Conservation (phyloP, 2,329 filamentous ascomycete species). For the Penicillium sumatraense region DNA sequence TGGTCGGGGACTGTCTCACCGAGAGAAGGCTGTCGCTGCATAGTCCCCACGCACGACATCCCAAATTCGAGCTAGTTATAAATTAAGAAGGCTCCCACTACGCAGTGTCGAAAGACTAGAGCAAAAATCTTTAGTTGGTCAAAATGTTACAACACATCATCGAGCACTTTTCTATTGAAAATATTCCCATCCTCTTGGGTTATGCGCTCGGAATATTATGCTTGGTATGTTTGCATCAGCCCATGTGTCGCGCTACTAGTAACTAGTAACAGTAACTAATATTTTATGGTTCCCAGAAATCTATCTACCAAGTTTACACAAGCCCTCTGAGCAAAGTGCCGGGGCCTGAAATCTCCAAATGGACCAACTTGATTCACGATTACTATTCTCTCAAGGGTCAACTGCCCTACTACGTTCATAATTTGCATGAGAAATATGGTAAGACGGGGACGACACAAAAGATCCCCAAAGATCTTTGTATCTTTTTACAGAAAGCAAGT, state of each 20-base stretch:
- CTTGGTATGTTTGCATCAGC: constrained; percentile 11
- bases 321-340: constrained; percentile 24
- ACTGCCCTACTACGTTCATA: constrained; percentile 27
- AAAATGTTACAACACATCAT: not conserved
- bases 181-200: constrained; percentile 3
- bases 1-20: not conserved
- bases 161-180: not conserved
- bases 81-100: too few species aligned
- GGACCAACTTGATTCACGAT: constrained; percentile 25
- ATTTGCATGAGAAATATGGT: constrained; percentile 37
- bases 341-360: constrained; percentile 31
- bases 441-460: not conserved
- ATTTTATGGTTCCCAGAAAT: constrained; percentile 1
- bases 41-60: not conserved
- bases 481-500: too few species aligned
- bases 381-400: constrained; percentile 29
- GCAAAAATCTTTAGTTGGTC: not conserved
- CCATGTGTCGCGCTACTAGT: too few species aligned
- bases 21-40: not conserved
- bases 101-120: too few species aligned
- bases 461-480: not conserved
- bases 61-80: too few species aligned
- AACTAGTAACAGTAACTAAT: too few species aligned
- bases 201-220: not conserved
- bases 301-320: constrained; percentile 13